Conservation (phyloP, 257 asterid genomes). For the Cynanchum wilfordii region DNA sequence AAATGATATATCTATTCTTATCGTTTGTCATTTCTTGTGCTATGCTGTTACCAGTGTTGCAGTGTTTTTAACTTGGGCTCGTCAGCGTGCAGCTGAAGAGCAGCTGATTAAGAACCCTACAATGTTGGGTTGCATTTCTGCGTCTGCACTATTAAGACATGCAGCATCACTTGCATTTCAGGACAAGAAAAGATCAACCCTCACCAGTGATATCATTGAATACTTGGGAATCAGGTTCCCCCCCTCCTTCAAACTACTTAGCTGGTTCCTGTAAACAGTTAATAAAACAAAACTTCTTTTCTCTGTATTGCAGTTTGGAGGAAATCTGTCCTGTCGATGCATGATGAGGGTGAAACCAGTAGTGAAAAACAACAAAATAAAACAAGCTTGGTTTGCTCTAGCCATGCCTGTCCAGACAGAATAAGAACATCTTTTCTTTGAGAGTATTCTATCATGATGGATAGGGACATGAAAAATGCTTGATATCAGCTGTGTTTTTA, state of each 20-base stretch:
- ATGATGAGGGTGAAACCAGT: background rate
- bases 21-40: background rate
- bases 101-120: slow-evolving; percentile 44
- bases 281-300: slow-evolving; percentile 1
- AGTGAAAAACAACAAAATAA: background rate
- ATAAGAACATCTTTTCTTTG: background rate
- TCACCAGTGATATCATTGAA: slow-evolving; percentile 75
- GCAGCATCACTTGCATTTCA: slow-evolving; percentile 81
- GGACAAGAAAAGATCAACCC: slow-evolving; percentile 72
- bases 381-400: background rate
- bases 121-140: slow-evolving; percentile 70
- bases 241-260: background rate
- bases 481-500: background rate
- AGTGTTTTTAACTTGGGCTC: slow-evolving; percentile 83
- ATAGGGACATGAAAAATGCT: background rate
- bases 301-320: slow-evolving; percentile 57
- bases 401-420: background rate
- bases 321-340: slow-evolving; percentile 53
- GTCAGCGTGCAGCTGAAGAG: slow-evolving; percentile 33
- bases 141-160: slow-evolving; percentile 63
- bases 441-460: background rate
- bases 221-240: slow-evolving; percentile 71
- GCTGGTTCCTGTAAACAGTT: background rate
- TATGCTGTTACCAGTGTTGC: slow-evolving; percentile 53
- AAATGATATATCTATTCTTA: no score